Base-by-base conservation (phyloP, 352 stramenopile species). In the Globisporangium middletonii region DNA sequence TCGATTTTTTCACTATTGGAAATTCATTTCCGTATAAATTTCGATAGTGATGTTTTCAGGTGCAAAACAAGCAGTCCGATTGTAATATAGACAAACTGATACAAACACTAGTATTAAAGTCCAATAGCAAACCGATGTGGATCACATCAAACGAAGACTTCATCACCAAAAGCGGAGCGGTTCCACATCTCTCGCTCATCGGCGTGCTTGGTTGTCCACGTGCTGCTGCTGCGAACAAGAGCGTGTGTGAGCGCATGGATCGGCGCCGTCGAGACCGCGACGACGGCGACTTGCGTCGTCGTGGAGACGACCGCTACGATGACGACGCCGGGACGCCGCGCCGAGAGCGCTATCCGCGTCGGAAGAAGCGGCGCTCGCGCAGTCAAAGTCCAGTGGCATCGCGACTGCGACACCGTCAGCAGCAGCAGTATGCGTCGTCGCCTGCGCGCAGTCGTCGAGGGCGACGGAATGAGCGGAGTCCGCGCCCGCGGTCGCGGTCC, bases 361-460 rank as follows among this genome's bases (percentile, higher is more conserved):
- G 53, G 33, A 72, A 73, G 67, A 73, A 73, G 57, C 59, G 63
- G 2, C 59, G 57, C 60, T 60, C 47, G 12, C 67, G 67, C 56
- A 69, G 63, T 28, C 15, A 46, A n/a, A 73, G 67, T 27, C 50
- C 53, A n/a, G 65, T 49, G 30, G 55, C 47, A 38, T 56, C 52
- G n/a, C 58, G 58, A 26, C 19, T 64, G 45, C 49, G 54, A 23
- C 47, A 18, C 45, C 45, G 33, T n/a, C 18, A 43, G 26, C 23
- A 43, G 43, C 37, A 54, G 2, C 51, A 57, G 16, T 48, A 48
- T 11, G 43, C 55, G 50, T 42, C 56, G 23, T 46, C 18, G 45
- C 50, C 56, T 30, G 50, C 38, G 28, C 41, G 42, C 28, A 16
- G 48, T n/a, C 44, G 33, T 33, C 45, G 33, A 28, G 46, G n/a